Evolutionary conservation across 2,329 filamentous ascomycete species (phyloP), one percentile per base, ranked within the genome.

Genomic region (Elsinoe necatrix): DNA sequence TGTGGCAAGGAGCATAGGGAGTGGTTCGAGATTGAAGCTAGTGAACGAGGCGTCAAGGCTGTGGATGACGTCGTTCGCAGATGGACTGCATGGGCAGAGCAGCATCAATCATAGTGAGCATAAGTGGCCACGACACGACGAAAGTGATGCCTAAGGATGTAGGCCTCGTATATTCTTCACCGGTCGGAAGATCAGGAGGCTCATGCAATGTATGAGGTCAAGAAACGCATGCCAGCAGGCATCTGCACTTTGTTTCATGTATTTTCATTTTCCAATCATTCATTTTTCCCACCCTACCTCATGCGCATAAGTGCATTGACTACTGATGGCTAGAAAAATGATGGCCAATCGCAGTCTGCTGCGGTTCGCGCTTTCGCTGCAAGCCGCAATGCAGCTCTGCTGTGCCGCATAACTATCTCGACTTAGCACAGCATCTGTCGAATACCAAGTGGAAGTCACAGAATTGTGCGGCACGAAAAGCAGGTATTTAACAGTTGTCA

Each of bases 11-110:
- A 89, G 64, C 93, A 98, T 70, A 77, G 85, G 54, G 93, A 98
- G 73, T 98, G 92, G 92, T 98, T 98, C 68, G 87, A 95, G 72
- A 84, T 96, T 1, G 83, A 88, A 60, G 87, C 88, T 0, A 84
- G 76, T 20, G 80, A 84, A 61, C 78, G 84, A 25, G 87, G 85
- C 0, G 78, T 97, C 2, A 81, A 78, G 59, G 77, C 67, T 23
- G 80, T 88, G 8, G 84, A 88, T 71, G 83, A 87, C 62, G 82
- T 90, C 58, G 84, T 95, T 39, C 81, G 84, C 66, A 75, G 89
- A 62, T 98, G 93, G 93, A 84, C 91, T 7, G 80, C 81, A 9
- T 97, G 91, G 89, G 87, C 86, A 55, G 86, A 88, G 70, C 27
- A 48, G 43, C 48, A 39, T 27, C 11, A 50, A 3, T 1, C 12